Evolutionary conservation across 73 alveolate species (phyloP).

Genomic region (Breviolum minutum): DNA sequence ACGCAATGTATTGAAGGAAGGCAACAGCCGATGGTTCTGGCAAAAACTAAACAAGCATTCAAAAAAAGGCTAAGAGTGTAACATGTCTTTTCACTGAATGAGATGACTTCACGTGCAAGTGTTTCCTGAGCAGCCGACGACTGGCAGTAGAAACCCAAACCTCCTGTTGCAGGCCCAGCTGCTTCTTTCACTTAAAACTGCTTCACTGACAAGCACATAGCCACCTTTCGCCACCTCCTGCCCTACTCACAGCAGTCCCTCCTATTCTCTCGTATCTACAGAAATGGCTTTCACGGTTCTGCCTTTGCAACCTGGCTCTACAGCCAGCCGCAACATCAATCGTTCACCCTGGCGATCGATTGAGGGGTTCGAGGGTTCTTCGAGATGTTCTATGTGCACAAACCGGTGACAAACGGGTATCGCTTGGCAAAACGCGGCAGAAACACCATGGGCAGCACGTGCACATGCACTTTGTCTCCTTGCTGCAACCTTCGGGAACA

Average conservation of each 20-base stretch:
- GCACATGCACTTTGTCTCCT: slow-evolving; percentile 28
- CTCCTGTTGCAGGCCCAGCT: too few species aligned
- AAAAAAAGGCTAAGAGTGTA: not conserved
- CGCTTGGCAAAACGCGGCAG: slow-evolving; percentile 3
- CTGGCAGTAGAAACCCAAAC: not conserved
- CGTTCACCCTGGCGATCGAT: slow-evolving; percentile 37
- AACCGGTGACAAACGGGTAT: too few species aligned
- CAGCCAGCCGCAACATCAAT: not conserved
- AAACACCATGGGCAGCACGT: not conserved
- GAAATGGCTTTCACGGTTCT: too few species aligned
- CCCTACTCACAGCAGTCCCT: too few species aligned
- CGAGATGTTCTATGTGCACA: too few species aligned
- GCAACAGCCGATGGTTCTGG: too few species aligned
- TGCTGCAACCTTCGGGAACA: not conserved
- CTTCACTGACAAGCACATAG: too few species aligned
- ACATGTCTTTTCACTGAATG: not conserved
- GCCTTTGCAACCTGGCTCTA: not conserved
- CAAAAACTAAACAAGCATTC: not conserved
- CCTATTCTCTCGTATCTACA: too few species aligned
- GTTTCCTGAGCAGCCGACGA: not conserved
- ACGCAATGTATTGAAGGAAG: too few species aligned
- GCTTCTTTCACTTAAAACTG: too few species aligned
- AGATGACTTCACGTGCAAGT: not conserved
- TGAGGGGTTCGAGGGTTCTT: too few species aligned
- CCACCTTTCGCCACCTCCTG: too few species aligned